phyloP scores from a whole-genome alignment of 2,329 filamentous ascomycete genomes.

The Colletotrichum sp. region DNA sequence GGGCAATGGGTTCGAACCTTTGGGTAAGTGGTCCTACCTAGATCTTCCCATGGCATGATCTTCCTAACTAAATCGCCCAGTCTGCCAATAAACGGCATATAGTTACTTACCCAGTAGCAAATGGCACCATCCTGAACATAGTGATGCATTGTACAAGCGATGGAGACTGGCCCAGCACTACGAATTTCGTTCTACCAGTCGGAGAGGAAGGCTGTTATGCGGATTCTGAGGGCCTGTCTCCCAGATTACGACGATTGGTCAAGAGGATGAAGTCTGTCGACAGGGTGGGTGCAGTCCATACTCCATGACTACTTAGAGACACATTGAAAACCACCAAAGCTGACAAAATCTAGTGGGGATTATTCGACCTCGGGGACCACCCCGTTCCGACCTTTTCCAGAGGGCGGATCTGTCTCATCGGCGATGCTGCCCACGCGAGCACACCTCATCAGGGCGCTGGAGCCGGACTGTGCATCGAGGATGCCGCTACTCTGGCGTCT shows the following conservation, averaged over 20 bases:
- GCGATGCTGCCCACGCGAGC: constrained; percentile 68
- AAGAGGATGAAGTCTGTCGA: background rate
- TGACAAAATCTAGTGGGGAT: constrained; percentile 41
- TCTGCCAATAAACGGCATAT: constrained; percentile 57
- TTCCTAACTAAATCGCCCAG: constrained; percentile 8
- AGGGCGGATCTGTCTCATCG: constrained; percentile 53
- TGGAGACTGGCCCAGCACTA: constrained; percentile 30
- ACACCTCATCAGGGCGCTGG: constrained; percentile 66
- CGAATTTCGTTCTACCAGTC: constrained; percentile 24
- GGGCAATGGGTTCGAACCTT: constrained; percentile 47
- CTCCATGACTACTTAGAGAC: background rate
- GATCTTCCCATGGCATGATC: background rate
- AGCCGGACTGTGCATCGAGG: constrained; percentile 62
- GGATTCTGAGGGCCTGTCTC: background rate
- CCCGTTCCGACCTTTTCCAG: constrained; percentile 46
- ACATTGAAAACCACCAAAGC: background rate
- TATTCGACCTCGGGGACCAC: constrained; percentile 51
- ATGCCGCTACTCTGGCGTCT: constrained; percentile 47
- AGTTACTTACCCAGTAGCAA: constrained; percentile 63
- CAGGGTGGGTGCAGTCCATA: background rate
- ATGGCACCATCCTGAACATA: constrained; percentile 60
- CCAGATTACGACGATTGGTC: background rate
- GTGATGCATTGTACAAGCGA: constrained; percentile 45
- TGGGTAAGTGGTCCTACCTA: constrained; percentile 53
- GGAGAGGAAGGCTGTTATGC: background rate